phyloP scores from a whole-genome alignment of 169 alveolate species.

The Plasmodium coatneyi region DNA sequence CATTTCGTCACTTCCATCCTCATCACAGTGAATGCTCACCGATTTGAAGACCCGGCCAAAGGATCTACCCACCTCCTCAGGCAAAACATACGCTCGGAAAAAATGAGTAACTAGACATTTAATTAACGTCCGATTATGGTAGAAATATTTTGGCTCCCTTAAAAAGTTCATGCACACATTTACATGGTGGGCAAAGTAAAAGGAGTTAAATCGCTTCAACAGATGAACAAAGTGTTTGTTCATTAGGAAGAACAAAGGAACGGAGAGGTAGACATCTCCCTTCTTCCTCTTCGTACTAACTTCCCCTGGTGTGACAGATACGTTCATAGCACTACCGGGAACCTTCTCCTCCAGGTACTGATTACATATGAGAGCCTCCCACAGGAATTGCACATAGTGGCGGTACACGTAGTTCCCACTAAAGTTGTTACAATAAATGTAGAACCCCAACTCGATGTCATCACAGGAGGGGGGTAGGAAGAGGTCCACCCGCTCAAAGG shows the following conservation, averaged over 20 bases:
- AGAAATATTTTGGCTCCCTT: constrained; percentile 49
- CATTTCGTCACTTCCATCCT: not conserved
- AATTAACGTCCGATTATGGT: constrained; percentile 16
- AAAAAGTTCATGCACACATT: constrained; percentile 42
- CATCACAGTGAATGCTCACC: not conserved
- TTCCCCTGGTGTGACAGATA: not conserved
- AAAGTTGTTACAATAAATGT: constrained; percentile 39
- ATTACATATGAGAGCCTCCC: constrained; percentile 72
- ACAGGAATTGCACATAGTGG: constrained; percentile 60
- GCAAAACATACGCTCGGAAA: constrained; percentile 42
- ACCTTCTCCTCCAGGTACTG: constrained; percentile 30
- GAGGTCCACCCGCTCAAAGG: constrained; percentile 44
- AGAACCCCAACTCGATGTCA: constrained; percentile 45
- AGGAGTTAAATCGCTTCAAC: constrained; percentile 48
- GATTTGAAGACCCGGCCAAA: constrained; percentile 23
- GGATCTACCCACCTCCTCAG: not conserved
- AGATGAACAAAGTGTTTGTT: constrained; percentile 48
- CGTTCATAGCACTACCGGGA: not conserved
- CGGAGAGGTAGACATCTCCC: constrained; percentile 43
- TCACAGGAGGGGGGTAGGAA: constrained; percentile 75
- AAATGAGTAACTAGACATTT: constrained; percentile 55
- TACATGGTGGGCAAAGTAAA: constrained; percentile 52
- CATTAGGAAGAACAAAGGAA: constrained; percentile 60
- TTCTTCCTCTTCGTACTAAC: constrained; percentile 14
- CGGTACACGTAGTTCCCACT: constrained; percentile 63